Evolutionary conservation across 257 asterid species (phyloP), one percentile per base, ranked within the genome.

Genomic region (Salvia hispanica): DNA sequence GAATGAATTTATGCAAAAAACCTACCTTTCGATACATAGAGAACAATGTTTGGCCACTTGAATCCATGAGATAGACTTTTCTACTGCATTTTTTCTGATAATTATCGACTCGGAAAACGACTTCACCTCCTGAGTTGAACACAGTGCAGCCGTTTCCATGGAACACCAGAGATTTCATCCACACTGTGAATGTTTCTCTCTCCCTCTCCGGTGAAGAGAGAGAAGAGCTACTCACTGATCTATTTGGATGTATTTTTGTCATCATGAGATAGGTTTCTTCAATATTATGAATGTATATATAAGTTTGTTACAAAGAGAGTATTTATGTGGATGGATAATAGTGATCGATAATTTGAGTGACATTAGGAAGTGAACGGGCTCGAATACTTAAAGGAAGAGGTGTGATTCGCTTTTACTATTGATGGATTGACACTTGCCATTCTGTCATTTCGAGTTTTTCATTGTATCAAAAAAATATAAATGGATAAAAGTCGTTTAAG

Each of bases 81-180:
- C 68, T 76, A 68, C 92, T 68, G 48, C 81, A 65, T 66, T 71
- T 82, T 44, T 84, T 39, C 68, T 91, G 95, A 52, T 91, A 91
- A 74, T 91, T 91, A 58, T 91, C 96, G 7, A 91, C 89, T 4
- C 97, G 90, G 47, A 80, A 91, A 58, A 60, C 81, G 2, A 91
- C 76, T 60, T 88, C 85, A 0, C 97, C 97, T 4, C 69, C 72
- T 6, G 96, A 83, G 36, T 85, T 72, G 33, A 79, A 88, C 12
- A 86, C 83, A 0, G 96, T 88, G 85, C 97, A 91, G 0, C 97
- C 97, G 57, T 86, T 86, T 37, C 96, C 87, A 66, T 91, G 80
- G 67, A 86, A 86, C 16, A 91, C 84, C 0, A 91, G 88, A 13
- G 97, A 91, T 61, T 91, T 91, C 95, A 91, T 84, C 97, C 97